Evolutionary conservation across 2,329 filamentous ascomycete genomes (phyloP).

Genomic region (Stagonosporopsis vannaccii): DNA sequence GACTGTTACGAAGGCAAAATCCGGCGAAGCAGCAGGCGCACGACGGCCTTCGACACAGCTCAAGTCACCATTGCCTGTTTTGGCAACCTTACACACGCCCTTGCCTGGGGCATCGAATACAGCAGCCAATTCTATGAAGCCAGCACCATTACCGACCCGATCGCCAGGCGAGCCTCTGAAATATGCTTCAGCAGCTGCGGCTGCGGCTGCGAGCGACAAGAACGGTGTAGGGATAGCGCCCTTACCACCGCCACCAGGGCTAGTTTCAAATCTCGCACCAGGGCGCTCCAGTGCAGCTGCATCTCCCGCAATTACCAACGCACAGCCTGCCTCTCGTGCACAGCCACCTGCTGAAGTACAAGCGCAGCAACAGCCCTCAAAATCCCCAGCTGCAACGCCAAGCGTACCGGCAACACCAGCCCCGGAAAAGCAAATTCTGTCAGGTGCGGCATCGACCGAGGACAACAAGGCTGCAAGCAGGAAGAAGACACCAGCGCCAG

Average conservation of each 20-base stretch:
- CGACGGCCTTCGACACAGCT: constrained; percentile 86
- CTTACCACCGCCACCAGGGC: constrained; percentile 84
- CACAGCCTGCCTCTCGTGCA: constrained; percentile 50
- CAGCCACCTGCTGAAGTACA: constrained; percentile 49
- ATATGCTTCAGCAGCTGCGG: constrained; percentile 94
- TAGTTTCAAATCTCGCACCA: constrained; percentile 25
- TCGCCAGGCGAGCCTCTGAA: constrained; percentile 90
- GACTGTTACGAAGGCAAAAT: constrained; percentile 61
- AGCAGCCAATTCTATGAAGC: constrained; percentile 80
- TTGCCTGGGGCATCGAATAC: constrained; percentile 67
- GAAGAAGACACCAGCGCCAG: constrained; percentile 42
- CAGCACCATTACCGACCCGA: constrained; percentile 83
- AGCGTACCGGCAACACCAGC: constrained; percentile 57
- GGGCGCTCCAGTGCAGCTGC: constrained; percentile 62
- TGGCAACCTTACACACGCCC: constrained; percentile 86
- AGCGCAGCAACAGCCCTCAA: constrained; percentile 49
- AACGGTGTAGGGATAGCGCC: constrained; percentile 90
- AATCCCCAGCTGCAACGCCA: constrained; percentile 55
- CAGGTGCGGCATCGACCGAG: constrained; percentile 41
- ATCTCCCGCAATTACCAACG: constrained; percentile 56
- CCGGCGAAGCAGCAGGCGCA: constrained; percentile 65
- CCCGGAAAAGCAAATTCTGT: constrained; percentile 52
- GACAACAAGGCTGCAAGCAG: constrained; percentile 36
- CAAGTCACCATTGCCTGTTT: constrained; percentile 91
- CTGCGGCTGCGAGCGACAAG: constrained; percentile 89